phyloP scores from a whole-genome alignment of 2,329 filamentous ascomycete genomes.

The Exophiala oligosperma region DNA sequence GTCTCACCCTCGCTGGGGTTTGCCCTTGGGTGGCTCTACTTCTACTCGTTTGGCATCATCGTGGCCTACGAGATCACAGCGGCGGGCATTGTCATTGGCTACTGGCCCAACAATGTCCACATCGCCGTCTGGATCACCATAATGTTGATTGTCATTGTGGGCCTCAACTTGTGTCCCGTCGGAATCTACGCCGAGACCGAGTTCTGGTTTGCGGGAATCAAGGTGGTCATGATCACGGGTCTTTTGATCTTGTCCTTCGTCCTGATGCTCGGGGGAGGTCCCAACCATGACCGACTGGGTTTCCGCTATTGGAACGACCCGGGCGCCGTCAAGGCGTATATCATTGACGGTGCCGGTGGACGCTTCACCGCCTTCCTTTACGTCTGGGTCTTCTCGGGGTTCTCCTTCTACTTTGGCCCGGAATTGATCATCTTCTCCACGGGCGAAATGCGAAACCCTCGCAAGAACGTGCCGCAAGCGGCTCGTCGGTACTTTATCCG shows the following conservation, averaged over 20 bases:
- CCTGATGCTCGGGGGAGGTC: slow-evolving; percentile 51
- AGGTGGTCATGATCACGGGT: slow-evolving; percentile 47
- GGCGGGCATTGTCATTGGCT: slow-evolving; percentile 47
- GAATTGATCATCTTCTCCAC: slow-evolving; percentile 67
- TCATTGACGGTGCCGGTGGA: slow-evolving; percentile 48
- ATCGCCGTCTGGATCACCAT: slow-evolving; percentile 50
- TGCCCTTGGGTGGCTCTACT: slow-evolving; percentile 40
- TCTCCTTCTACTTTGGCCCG: slow-evolving; percentile 64
- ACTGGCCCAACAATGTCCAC: slow-evolving; percentile 35
- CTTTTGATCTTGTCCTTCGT: slow-evolving; percentile 50
- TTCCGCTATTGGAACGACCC: slow-evolving; percentile 52
- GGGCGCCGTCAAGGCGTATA: slow-evolving; percentile 63
- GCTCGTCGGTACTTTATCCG: slow-evolving; percentile 80
- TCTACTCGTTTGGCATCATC: slow-evolving; percentile 50
- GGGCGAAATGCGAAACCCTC: slow-evolving; percentile 70
- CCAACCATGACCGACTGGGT: slow-evolving; percentile 44
- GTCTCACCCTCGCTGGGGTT: slow-evolving; percentile 60
- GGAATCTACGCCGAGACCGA: slow-evolving; percentile 40
- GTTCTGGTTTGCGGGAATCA: slow-evolving; percentile 43
- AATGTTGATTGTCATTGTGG: slow-evolving; percentile 39
- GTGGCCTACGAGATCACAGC: slow-evolving; percentile 38
- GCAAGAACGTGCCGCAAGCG: slow-evolving; percentile 68
- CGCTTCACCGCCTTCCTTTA: slow-evolving; percentile 39
- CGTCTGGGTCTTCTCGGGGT: background rate
- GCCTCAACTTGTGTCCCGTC: slow-evolving; percentile 46